phyloP scores from a whole-genome alignment of 1,284 basidiomycete species.

The Hemileccinum hortonii region DNA sequence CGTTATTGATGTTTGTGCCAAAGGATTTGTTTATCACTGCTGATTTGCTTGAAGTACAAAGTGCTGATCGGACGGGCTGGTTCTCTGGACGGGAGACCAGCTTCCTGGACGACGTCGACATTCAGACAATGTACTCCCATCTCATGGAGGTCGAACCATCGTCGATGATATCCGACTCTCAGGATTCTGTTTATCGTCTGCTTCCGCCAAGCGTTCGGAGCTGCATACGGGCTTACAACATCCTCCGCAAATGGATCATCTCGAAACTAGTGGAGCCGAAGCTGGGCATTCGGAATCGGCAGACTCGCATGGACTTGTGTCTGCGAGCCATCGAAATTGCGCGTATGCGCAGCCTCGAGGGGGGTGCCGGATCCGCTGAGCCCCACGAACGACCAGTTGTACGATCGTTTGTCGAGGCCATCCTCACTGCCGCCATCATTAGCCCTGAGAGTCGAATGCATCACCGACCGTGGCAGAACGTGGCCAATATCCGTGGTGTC shows the following conservation, averaged over 20 bases:
- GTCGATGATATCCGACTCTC: slow-evolving; percentile 63
- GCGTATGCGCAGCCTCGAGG: slow-evolving; percentile 56
- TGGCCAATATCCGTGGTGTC: slow-evolving; percentile 57
- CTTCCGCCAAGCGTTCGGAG: slow-evolving; percentile 71
- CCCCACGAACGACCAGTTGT: slow-evolving; percentile 55
- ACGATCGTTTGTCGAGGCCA: slow-evolving; percentile 75
- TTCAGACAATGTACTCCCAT: slow-evolving; percentile 73
- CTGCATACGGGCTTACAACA: slow-evolving; percentile 69
- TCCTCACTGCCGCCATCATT: slow-evolving; percentile 66
- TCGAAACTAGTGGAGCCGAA: slow-evolving; percentile 62
- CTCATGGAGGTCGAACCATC: slow-evolving; percentile 71
- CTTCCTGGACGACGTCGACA: slow-evolving; percentile 58
- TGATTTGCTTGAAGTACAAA: slow-evolving; percentile 77
- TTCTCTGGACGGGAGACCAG: slow-evolving; percentile 56
- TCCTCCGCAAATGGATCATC: slow-evolving; percentile 75
- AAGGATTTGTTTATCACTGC: slow-evolving; percentile 73
- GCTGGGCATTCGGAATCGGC: slow-evolving; percentile 60
- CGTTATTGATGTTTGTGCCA: slow-evolving; percentile 9
- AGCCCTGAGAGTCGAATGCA: slow-evolving; percentile 75
- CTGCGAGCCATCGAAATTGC: slow-evolving; percentile 70
- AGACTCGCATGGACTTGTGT: slow-evolving; percentile 67
- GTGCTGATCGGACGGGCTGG: slow-evolving; percentile 75
- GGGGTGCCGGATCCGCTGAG: slow-evolving; percentile 29
- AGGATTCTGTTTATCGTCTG: slow-evolving; percentile 68
- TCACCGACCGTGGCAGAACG: slow-evolving; percentile 67